A percentile compares a stretch with the other conserved stretches of the same genome.
These are phyloP conservation scores for Fagopyrum tataricum DNA, from an alignment of 148 eudicot species.

Conservation along the genomic window DNA sequence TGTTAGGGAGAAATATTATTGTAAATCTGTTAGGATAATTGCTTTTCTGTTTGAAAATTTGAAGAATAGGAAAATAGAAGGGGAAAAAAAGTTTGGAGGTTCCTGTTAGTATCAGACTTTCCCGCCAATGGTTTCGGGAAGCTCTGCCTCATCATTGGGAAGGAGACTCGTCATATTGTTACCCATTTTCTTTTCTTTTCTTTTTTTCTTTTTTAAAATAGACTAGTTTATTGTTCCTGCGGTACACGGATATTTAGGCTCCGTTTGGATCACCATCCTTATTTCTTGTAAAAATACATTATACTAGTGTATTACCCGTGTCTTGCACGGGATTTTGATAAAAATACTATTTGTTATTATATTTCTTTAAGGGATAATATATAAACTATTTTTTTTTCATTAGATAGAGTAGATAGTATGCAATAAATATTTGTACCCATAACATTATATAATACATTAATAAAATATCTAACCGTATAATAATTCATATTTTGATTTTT, in stretches of 20 bases:
- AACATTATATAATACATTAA: too few relatives aligned
- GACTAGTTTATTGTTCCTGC: too few relatives aligned
- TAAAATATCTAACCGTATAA: too few relatives aligned
- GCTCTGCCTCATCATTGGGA: neutral
- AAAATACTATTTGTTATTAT: too few relatives aligned
- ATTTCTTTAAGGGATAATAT: too few relatives aligned
- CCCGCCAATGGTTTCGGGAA: constrained; percentile 43
- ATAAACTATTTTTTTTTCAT: too few relatives aligned
- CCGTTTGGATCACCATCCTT: neutral
- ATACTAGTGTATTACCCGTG: too few relatives aligned
- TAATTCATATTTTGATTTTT: too few relatives aligned
- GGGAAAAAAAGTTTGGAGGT: neutral
- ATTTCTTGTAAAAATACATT: too few relatives aligned
- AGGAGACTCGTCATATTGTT: constrained; percentile 9
- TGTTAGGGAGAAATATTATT: neutral
- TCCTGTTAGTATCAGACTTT: constrained; percentile 28
- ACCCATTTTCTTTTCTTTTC: neutral
- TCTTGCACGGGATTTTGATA: too few relatives aligned
- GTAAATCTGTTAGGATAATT: neutral
- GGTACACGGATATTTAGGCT: neutral
- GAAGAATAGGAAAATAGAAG: constrained; percentile 7
- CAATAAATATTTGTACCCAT: too few relatives aligned
- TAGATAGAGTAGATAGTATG: too few relatives aligned
- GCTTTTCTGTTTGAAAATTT: constrained; percentile 13
- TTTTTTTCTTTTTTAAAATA: neutral